A percentile compares a stretch with the other conserved stretches of the same genome.
These are phyloP conservation scores for Lachnellula hyalina DNA, from an alignment of 2,329 filamentous ascomycete species.

Conservation along the genomic window DNA sequence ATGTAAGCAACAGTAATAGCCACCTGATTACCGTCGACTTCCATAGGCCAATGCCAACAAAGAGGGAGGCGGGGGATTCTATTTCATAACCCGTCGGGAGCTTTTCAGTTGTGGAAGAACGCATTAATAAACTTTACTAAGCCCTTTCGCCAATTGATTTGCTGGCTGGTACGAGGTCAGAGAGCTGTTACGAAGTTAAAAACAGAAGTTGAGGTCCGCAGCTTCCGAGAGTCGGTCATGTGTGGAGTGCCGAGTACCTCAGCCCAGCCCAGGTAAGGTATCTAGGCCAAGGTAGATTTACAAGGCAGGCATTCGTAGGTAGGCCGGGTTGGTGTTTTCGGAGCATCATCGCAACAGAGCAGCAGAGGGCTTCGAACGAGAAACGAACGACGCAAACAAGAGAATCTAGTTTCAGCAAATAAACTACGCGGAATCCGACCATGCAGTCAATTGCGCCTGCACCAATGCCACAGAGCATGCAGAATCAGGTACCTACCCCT, in stretches of 20 bases:
- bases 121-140: background rate
- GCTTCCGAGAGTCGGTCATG: too few relatives aligned
- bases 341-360: background rate
- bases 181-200: too few relatives aligned
- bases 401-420: background rate
- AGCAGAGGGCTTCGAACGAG: background rate
- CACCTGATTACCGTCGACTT: background rate
- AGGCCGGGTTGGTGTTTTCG: too few relatives aligned
- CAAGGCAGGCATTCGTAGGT: too few relatives aligned
- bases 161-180: too few relatives aligned
- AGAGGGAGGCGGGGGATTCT: background rate
- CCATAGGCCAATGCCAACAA: background rate
- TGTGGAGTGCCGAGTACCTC: too few relatives aligned
- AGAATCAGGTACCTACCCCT: conserved; percentile 23
- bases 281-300: too few relatives aligned
- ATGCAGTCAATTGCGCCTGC: conserved; percentile 32
- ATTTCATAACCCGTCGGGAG: background rate
- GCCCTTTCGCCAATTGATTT: too few relatives aligned
- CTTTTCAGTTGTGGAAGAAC: background rate
- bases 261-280: too few relatives aligned
- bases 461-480: conserved; percentile 25
- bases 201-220: too few relatives aligned
- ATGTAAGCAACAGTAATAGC: background rate
- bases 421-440: background rate
- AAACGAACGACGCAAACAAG: background rate